Conservation (phyloP, 257 asterid genomes). For the Plectranthus barbatus region DNA sequence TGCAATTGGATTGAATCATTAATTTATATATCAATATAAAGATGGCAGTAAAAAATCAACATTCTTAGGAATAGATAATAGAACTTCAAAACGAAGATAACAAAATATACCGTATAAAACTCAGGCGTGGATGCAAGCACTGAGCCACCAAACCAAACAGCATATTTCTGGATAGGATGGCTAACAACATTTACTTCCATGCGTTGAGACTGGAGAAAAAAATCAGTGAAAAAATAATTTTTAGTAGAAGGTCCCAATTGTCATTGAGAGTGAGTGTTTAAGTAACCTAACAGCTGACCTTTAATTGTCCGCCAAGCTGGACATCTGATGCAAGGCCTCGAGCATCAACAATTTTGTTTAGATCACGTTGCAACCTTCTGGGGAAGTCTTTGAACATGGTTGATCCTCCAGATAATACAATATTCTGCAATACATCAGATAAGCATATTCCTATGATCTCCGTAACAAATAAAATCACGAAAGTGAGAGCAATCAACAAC, state of each 20-base stretch:
- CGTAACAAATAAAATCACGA: neutral
- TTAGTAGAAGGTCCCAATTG: neutral
- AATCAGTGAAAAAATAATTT: constrained; percentile 7
- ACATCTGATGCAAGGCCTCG: constrained; percentile 65
- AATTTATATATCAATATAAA: neutral
- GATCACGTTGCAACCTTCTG: constrained; percentile 47
- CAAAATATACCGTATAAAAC: constrained; percentile 58
- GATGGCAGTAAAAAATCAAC: neutral
- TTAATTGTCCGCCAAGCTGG: constrained; percentile 54
- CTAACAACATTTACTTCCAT: constrained; percentile 94
- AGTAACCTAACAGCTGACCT: constrained; percentile 33
- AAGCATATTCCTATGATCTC: constrained; percentile 10
- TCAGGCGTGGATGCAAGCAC: constrained; percentile 95
- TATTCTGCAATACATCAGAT: constrained; percentile 47
- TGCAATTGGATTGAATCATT: neutral
- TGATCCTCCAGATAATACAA: constrained; percentile 94
- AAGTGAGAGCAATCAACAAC: constrained; percentile 4
- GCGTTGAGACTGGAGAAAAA: constrained; percentile 56
- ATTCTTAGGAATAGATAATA: neutral
- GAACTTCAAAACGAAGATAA: neutral
- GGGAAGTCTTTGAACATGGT: constrained; percentile 56
- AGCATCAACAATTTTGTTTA: constrained; percentile 84
- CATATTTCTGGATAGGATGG: constrained; percentile 87
- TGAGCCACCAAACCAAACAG: too few relatives aligned
- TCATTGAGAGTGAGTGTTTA: neutral